A percentile compares a stretch with the other conserved stretches of the same genome.
Conservation (phyloP, 1,284 basidiomycete genomes). For the Pseudozyma sp. region DNA sequence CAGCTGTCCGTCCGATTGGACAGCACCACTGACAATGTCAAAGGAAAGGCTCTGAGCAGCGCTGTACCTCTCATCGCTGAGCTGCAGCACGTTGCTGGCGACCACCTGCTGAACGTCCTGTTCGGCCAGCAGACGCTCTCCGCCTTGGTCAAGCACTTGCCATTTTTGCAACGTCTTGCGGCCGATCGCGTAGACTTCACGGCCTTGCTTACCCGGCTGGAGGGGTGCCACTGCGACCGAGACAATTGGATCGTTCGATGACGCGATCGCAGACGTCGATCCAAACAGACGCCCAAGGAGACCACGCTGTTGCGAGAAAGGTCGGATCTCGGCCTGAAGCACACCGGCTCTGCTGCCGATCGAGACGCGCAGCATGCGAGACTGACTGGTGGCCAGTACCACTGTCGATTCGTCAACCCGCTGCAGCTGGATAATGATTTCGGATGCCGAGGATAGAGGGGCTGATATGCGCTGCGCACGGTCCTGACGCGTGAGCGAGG, state of each 20-base stretch:
- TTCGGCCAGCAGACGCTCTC: conserved; percentile 59
- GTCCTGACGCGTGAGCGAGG: conserved; percentile 43
- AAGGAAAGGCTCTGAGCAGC: conserved; percentile 45
- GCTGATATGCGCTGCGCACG: conserved; percentile 34
- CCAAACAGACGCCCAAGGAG: conserved; percentile 62
- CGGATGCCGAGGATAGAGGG: conserved; percentile 29
- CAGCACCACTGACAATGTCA: conserved; percentile 41
- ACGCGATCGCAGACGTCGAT: conserved; percentile 35
- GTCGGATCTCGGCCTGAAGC: conserved; percentile 46
- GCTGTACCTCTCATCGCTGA: conserved; percentile 49
- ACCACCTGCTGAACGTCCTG: conserved; percentile 63
- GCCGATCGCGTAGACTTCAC: conserved; percentile 58
- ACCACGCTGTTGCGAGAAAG: conserved; percentile 58
- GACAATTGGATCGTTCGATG: conserved; percentile 41
- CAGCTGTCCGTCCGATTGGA: conserved; percentile 36
- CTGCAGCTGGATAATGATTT: conserved; percentile 45
- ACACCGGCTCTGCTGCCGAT: conserved; percentile 50
- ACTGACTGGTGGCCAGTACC: conserved; percentile 53
- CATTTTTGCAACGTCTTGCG: conserved; percentile 61
- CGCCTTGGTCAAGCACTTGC: conserved; percentile 58
- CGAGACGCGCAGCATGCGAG: conserved; percentile 46
- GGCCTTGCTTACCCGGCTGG: conserved; percentile 26
- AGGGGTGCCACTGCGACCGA: conserved; percentile 51
- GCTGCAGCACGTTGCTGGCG: conserved; percentile 48
- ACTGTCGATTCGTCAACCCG: conserved; percentile 44